Percentiles rank a stretch among this genome's conserved stretches.
phyloP scores from a whole-genome alignment of 352 stramenopile species.

The Pythium dissimile region DNA sequence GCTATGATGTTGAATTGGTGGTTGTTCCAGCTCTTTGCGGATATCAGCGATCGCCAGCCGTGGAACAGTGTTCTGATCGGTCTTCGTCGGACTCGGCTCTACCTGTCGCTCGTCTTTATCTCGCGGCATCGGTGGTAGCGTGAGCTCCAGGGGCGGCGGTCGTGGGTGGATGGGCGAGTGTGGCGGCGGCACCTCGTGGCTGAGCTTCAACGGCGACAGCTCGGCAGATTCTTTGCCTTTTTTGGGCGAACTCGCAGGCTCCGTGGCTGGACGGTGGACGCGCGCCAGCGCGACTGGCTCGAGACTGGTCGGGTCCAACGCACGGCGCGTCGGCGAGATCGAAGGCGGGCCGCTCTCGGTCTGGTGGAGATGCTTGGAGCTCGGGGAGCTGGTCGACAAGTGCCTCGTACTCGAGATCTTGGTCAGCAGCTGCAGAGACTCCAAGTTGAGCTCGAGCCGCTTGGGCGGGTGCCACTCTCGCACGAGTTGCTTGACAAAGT shows the following conservation, averaged over 20 bases:
- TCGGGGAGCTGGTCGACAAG: neutral
- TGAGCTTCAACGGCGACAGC: conserved; percentile 5
- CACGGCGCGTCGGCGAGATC: neutral
- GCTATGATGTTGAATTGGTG: neutral
- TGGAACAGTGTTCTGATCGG: conserved; percentile 1
- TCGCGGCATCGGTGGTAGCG: conserved; percentile 1
- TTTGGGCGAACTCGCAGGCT: neutral
- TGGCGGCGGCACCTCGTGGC: neutral
- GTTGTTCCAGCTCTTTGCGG: conserved; percentile 3
- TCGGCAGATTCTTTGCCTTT: neutral
- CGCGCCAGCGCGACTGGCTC: conserved; percentile 1
- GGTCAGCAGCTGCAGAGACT: conserved; percentile 53
- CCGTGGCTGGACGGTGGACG: neutral
- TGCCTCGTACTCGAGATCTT: conserved; percentile 11
- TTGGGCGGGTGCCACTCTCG: conserved; percentile 58
- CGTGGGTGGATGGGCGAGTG: conserved; percentile 2
- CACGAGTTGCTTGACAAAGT: conserved; percentile 45
- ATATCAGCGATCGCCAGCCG: neutral
- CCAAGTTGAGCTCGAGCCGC: conserved; percentile 66
- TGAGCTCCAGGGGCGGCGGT: conserved; percentile 9
- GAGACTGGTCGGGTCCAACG: neutral
- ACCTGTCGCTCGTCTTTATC: conserved; percentile 12
- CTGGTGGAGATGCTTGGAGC: neutral
- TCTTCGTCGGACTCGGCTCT: conserved; percentile 16
- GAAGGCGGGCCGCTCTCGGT: neutral